Base-by-base conservation (phyloP, 2,329 filamentous ascomycete genomes). In the Arthrobotrys megalospora region DNA sequence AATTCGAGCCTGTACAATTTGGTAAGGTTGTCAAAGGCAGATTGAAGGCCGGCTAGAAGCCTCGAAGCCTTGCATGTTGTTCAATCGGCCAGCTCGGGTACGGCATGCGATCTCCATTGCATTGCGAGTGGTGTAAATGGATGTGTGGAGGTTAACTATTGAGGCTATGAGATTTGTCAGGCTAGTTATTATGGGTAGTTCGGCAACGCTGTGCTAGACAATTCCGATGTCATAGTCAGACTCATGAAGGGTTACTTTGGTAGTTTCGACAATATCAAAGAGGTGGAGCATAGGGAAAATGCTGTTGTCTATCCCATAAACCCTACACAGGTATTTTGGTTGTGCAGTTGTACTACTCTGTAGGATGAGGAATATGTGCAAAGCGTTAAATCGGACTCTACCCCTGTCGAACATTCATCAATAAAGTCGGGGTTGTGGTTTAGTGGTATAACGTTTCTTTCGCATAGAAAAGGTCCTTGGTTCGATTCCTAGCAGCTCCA, bases 401-500 rank as follows among this genome's bases (percentile, higher is more conserved):
- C 48, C 48, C 11, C 11, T 32, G 34, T 43, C 34, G 7, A 11
- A 24, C 4, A 1, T 34, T 60, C 36, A 60, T 3, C 19, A 45
- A 12, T 34, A 43, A 43, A 36, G 43, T 41, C 10, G 55, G 55
- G 55, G 55, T 36, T 60, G 55, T 60, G 55, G 55, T 60, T 60
- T 60, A 60, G 55, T 60, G 55, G 55, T 60, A 60, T 60, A 60
- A 60, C 55, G 55, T 60, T 60, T 60, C 55, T 60, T 60, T 60
- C 55, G 55, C 55, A 60, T 60, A 60, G 55, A 60, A 60, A 60
- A 60, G 55, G 55, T 60, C 55, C 55, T 60, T 60, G 55, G 55
- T 60, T 60, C 55, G 55, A 60, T 60, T 60, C 55, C 55, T 60
- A 60, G 55, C 55, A 41, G 36, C 55, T 60, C 55, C 55, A 60